Base-by-base conservation (phyloP, 83 land plant genomes). In the Isoetes engelmannii region DNA sequence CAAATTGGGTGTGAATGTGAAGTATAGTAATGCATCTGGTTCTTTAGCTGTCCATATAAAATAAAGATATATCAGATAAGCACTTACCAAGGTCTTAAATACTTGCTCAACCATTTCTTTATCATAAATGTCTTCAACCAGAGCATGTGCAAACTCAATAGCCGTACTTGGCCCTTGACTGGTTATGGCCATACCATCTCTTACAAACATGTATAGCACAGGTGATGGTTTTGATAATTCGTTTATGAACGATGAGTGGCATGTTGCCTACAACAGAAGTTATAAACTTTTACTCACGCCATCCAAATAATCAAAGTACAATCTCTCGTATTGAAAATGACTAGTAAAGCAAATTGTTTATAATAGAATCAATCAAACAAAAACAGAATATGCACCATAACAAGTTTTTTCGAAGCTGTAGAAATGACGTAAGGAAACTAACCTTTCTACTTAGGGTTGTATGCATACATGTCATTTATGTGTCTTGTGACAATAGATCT, bases 141-240 rank as follows among this genome's bases (percentile, higher is more conserved):
- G 45, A 37, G 69, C 43, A 10, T 70, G 66, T 18, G 78, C 78
- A 55, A 75, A 75, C 48, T 75, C 69, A 9, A 75, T 43, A 13
- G 78, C 67, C 44, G 75, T 71, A 59, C 68, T 75, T 47, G 78
- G 75, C 18, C 75, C 78, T 55, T 55, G 60, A 63, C 78, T 70
- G 4, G 75, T 75, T 8, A 19, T 70, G 12, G 44, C 65, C 18
- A 12, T 45, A 12, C 78, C 78, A 63, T 75, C 78, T 42, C 21
- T 65, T 50, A 73, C 77, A 45, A 75, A 60, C 41, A 75, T 62
- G 65, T 57, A 63, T 18, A 57, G 61, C 8, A 45, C 69, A 9
- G 61, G 20, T 18, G 59, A 51, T 3, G 74, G 46, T 50, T 61
- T 41, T 41, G 18, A 42, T 41, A 75, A 47, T 28, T 75, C 62